Evolutionary conservation across 352 stramenopile species (phyloP), one percentile per base, ranked within the genome.

Genomic region (Vaucheria bursata): DNA sequence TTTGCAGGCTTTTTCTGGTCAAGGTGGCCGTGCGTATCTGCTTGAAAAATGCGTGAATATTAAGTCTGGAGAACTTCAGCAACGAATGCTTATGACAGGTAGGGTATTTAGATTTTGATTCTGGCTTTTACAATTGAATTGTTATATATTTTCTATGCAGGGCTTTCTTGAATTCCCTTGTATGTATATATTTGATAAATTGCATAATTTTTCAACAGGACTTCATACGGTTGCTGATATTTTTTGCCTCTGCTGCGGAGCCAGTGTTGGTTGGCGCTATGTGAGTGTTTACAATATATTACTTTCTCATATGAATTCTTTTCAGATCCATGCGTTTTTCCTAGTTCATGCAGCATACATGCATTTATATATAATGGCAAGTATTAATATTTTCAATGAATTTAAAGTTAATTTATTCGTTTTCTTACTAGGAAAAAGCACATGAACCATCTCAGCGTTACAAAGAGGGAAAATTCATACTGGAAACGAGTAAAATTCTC

Each of bases 391-490:
- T n/a, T n/a, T n/a, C n/a, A n/a, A n/a, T n/a, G n/a, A n/a, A n/a
- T n/a, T n/a, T n/a, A n/a, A n/a, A n/a, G n/a, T n/a, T n/a, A n/a
- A n/a, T n/a, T n/a, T n/a, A n/a, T n/a, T n/a, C n/a, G n/a, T n/a
- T n/a, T n/a, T n/a, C n/a, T n/a, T n/a, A n/a, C n/a, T n/a, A 95
- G 87, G 90, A 94, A 82, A 89, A 92, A 73, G 91, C 91, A 50
- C 87, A 90, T 39, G 89, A 96, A 35, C 86, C 90, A 74, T 90
- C 84, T 66, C 88, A 95, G 81, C 92, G 93, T 78, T 96, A 95
- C 85, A 96, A 96, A 81, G 90, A 93, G 85, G 90, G 90, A 77
- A 95, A 94, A 79, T 94, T 91, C 84, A 92, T 96, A 79, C 87
- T 96, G 67, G 90, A 96, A 83, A 87, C 92, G 78, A 89, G 87